Evolutionary conservation across 2,329 filamentous ascomycete genomes (phyloP).

Genomic region (Neofusicoccum parvum): DNA sequence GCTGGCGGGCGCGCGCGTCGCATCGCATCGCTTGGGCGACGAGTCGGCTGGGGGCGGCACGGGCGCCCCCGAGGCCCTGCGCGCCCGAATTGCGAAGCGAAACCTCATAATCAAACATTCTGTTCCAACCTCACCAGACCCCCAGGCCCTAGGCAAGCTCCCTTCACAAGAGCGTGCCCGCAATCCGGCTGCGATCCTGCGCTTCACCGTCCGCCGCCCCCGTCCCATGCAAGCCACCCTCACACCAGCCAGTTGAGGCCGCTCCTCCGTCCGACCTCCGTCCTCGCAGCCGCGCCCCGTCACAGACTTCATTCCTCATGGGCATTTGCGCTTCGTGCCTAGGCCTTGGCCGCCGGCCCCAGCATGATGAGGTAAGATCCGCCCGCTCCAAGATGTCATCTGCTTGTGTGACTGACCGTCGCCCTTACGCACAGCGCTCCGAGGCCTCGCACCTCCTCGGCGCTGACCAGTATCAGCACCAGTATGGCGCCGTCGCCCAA

Average conservation of each 20-base stretch:
- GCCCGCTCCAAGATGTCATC: neutral
- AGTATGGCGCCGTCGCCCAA: conserved; percentile 46
- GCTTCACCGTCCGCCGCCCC: neutral
- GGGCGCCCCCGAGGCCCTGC: conserved; percentile 10
- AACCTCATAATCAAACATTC: conserved; percentile 22
- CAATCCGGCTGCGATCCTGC: conserved; percentile 5
- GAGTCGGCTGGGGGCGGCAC: neutral
- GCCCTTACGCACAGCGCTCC: conserved; percentile 39
- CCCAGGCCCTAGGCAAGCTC: neutral
- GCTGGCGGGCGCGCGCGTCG: neutral
- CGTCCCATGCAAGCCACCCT: conserved; percentile 20
- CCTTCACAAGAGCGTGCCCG: conserved; percentile 13
- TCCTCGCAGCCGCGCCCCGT: conserved; percentile 14
- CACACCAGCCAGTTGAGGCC: conserved; percentile 18
- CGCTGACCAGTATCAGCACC: conserved; percentile 43
- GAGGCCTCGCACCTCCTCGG: conserved; percentile 51
- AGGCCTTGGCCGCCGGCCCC: conserved; percentile 46
- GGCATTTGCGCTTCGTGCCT: conserved; percentile 54
- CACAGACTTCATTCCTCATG: conserved; percentile 35
- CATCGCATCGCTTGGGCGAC: neutral
- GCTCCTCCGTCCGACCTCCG: neutral
- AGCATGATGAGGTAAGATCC: conserved; percentile 46
- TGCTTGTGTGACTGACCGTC: conserved; percentile 14
- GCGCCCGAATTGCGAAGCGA: conserved; percentile 14
- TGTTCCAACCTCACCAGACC: conserved; percentile 19